Percentiles rank a stretch among this genome's conserved stretches.
phyloP scores from a whole-genome alignment of 2,329 filamentous ascomycete species.

The Aspergillus quadricinctus region DNA sequence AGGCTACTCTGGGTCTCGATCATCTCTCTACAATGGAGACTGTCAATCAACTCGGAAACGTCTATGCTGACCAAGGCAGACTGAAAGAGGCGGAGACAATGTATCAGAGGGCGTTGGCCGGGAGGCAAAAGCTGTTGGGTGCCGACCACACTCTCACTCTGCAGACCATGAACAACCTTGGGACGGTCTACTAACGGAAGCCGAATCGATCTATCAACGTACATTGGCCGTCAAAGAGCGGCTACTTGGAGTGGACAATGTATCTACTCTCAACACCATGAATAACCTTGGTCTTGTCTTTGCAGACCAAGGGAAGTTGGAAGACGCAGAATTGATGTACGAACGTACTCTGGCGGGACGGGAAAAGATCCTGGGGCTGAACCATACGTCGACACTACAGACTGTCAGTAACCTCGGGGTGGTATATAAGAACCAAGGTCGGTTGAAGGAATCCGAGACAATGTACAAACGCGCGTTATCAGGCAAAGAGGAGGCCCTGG shows the following conservation, averaged over 20 bases:
- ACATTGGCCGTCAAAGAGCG: slow-evolving; percentile 10
- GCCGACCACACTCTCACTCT: slow-evolving; percentile 8
- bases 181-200: slow-evolving; percentile 3
- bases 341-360: too few species aligned
- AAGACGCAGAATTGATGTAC: slow-evolving; percentile 22
- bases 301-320: slow-evolving; percentile 13
- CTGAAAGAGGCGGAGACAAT: slow-evolving; percentile 1
- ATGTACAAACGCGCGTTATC: too few species aligned
- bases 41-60: slow-evolving; percentile 11
- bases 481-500: too few species aligned
- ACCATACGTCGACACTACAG: too few species aligned
- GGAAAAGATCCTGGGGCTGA: too few species aligned
- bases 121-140: background rate
- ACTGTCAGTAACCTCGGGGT: too few species aligned
- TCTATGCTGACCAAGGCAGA: slow-evolving; percentile 10
- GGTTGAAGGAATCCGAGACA: too few species aligned
- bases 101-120: slow-evolving; percentile 11
- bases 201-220: slow-evolving; percentile 1
- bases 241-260: slow-evolving; percentile 17
- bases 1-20: slow-evolving; percentile 16
- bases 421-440: too few species aligned
- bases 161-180: slow-evolving; percentile 8
- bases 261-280: slow-evolving; percentile 16
- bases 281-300: slow-evolving; percentile 22
- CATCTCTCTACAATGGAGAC: slow-evolving; percentile 16